phyloP scores from a whole-genome alignment of 2,329 filamentous ascomycete species.

The Acephala macrosclerotiorum region DNA sequence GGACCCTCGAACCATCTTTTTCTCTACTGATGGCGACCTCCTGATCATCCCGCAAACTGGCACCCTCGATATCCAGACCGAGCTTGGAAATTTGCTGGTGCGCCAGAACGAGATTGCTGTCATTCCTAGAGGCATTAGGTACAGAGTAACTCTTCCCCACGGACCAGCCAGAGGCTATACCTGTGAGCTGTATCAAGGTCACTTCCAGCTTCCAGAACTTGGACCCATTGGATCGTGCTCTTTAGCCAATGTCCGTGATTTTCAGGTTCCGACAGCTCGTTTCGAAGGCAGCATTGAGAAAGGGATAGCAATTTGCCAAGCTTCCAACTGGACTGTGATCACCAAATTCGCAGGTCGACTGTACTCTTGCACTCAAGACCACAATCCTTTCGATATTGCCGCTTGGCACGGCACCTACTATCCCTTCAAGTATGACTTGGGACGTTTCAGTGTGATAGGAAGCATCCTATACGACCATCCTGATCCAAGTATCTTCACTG shows the following conservation, averaged over 20 bases:
- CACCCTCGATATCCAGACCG: constrained; percentile 67
- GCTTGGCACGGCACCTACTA: constrained; percentile 82
- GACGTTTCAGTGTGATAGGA: constrained; percentile 76
- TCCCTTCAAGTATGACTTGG: constrained; percentile 81
- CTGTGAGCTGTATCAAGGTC: constrained; percentile 68
- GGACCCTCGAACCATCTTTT: constrained; percentile 67
- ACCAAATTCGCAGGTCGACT: constrained; percentile 71
- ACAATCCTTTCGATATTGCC: constrained; percentile 78
- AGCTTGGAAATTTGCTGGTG: constrained; percentile 57
- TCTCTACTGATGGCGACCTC: constrained; percentile 71
- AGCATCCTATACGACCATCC: constrained; percentile 67
- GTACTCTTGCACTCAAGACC: constrained; percentile 68
- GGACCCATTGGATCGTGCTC: constrained; percentile 70
- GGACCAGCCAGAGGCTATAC: constrained; percentile 68
- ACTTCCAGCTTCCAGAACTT: constrained; percentile 69
- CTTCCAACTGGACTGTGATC: constrained; percentile 56
- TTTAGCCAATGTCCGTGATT: constrained; percentile 68
- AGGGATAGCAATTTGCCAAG: constrained; percentile 39
- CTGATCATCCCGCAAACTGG: constrained; percentile 69
- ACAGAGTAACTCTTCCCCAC: constrained; percentile 64
- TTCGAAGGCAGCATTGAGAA: constrained; percentile 45
- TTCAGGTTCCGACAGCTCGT: constrained; percentile 63
- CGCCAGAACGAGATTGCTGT: constrained; percentile 69
- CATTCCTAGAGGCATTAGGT: constrained; percentile 68
- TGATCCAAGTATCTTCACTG: constrained; percentile 77